Conservation (phyloP, 2,329 filamentous ascomycete genomes). For the Colletotrichum sidae region DNA sequence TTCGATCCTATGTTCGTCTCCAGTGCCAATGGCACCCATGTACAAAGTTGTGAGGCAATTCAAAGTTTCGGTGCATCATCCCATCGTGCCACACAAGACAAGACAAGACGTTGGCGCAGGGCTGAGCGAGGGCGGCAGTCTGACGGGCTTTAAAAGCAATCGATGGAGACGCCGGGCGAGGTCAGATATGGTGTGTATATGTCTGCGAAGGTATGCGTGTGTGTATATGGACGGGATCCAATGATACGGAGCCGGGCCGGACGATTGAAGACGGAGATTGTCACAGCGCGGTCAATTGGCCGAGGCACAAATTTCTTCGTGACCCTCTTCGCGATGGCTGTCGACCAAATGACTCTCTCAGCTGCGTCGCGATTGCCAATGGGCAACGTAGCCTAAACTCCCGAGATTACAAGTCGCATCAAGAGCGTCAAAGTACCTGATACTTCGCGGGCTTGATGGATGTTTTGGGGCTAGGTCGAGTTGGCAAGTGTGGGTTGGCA, state of each 20-base stretch:
- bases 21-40: conserved; percentile 8
- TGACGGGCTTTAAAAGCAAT: conserved; percentile 1
- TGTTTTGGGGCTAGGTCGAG: conserved; percentile 36
- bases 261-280: conserved; percentile 31
- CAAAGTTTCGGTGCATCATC: conserved; percentile 19
- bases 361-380: conserved; percentile 8
- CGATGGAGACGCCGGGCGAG: background rate
- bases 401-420: conserved; percentile 36
- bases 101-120: background rate
- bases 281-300: conserved; percentile 33
- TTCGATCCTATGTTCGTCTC: background rate
- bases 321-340: conserved; percentile 20
- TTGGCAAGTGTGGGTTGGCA: conserved; percentile 35
- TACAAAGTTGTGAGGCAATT: conserved; percentile 15
- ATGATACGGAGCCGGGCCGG: conserved; percentile 31
- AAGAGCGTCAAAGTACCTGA: conserved; percentile 24
- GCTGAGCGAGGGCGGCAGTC: background rate
- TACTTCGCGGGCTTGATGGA: conserved; percentile 27
- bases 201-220: conserved; percentile 2
- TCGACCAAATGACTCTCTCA: conserved; percentile 12
- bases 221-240: conserved; percentile 3
- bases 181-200: conserved; percentile 1
- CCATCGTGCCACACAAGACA: conserved; percentile 18
- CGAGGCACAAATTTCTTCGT: conserved; percentile 30
- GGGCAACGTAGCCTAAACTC: conserved; percentile 36